Percentiles rank a stretch among this genome's conserved stretches.
phyloP scores from a whole-genome alignment of 2,329 filamentous ascomycete species.

The Blastomyces percursus region DNA sequence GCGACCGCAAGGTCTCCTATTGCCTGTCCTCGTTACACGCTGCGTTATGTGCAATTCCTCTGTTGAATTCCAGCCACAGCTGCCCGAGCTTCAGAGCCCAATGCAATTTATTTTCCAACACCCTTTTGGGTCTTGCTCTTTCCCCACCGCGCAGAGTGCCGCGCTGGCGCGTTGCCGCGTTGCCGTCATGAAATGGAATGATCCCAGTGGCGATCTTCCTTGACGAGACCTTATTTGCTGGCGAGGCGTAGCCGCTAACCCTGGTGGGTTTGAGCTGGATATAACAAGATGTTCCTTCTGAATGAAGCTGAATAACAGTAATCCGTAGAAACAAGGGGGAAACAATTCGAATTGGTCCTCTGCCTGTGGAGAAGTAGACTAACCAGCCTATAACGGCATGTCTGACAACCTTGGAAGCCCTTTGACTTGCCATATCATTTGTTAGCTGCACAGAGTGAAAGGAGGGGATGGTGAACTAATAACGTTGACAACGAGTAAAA shows the following conservation, averaged over 20 bases:
- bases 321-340: not conserved
- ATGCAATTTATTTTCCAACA: not conserved
- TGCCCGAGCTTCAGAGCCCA: not conserved
- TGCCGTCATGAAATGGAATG: not conserved
- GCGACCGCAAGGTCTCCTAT: too few species aligned
- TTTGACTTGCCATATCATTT: not conserved
- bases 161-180: not conserved
- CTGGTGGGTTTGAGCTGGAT: not conserved
- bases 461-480: not conserved
- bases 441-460: not conserved
- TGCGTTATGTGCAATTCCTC: not conserved
- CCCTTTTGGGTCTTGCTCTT: not conserved
- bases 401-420: not conserved
- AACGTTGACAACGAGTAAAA: not conserved
- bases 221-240: not conserved
- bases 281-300: not conserved
- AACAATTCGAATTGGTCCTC: not conserved
- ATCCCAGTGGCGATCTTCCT: conserved; percentile 5
- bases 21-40: too few species aligned
- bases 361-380: not conserved
- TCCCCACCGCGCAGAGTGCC: not conserved
- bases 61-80: not conserved
- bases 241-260: conserved; percentile 3
- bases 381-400: not conserved
- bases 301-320: not conserved